Percentiles rank a stretch among this genome's conserved stretches.
Conservation (phyloP, 2,329 filamentous ascomycete genomes). For the Phialophora expanda region DNA sequence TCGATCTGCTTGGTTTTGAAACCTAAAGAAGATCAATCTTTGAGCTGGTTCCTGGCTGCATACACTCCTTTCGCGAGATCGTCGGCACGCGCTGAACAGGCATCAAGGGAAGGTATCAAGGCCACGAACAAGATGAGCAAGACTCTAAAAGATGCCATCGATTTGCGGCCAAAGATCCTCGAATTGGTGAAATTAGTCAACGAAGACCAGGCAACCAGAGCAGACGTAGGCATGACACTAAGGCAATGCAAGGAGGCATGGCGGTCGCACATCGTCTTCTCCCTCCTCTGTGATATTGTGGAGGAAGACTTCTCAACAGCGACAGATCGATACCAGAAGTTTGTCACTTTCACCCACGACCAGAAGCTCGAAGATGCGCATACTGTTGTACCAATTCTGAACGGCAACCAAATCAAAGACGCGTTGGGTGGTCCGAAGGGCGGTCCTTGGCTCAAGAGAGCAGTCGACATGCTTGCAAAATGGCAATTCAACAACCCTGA, state of each 20-base stretch:
- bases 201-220: slow-evolving; percentile 32
- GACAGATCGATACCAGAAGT: slow-evolving; percentile 54
- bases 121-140: slow-evolving; percentile 40
- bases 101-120: slow-evolving; percentile 41
- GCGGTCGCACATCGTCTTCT: slow-evolving; percentile 37
- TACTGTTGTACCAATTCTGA: slow-evolving; percentile 64
- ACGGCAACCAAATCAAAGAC: slow-evolving; percentile 74
- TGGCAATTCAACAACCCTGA: slow-evolving; percentile 81
- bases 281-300: slow-evolving; percentile 33
- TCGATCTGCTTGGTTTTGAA: slow-evolving; percentile 32
- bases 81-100: slow-evolving; percentile 31
- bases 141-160: slow-evolving; percentile 39
- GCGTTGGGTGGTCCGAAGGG: slow-evolving; percentile 69
- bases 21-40: slow-evolving; percentile 34
- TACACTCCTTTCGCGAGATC: slow-evolving; percentile 36
- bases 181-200: slow-evolving; percentile 22
- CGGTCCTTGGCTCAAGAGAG: slow-evolving; percentile 82
- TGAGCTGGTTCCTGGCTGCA: slow-evolving; percentile 40
- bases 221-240: slow-evolving; percentile 38
- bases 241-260: slow-evolving; percentile 37
- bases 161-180: slow-evolving; percentile 30
- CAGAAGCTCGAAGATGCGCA: slow-evolving; percentile 58
- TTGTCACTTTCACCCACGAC: slow-evolving; percentile 58
- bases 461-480: slow-evolving; percentile 77
- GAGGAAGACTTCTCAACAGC: slow-evolving; percentile 24